Percentiles rank a stretch among this genome's conserved stretches.
Evolutionary conservation across 139 green algal species (phyloP).

Genomic region (Nannochloris sp.): DNA sequence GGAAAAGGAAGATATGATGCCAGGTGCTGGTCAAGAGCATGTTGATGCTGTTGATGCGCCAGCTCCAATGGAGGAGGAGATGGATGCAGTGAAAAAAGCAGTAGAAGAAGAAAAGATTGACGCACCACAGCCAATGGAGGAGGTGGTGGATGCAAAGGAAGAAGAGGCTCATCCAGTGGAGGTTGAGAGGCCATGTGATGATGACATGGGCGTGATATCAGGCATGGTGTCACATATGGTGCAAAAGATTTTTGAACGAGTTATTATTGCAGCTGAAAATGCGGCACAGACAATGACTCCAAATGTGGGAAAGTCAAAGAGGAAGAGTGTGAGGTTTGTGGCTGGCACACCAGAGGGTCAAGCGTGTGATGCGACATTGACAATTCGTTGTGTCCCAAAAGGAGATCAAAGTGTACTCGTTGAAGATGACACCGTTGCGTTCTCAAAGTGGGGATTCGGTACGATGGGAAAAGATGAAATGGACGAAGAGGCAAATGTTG

Average conservation of each 20-base stretch:
- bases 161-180: too few relatives aligned
- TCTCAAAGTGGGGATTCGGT: constrained; percentile 33
- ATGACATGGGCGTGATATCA: not conserved
- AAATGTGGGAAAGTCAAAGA: not conserved
- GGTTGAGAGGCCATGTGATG: too few relatives aligned
- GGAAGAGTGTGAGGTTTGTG: constrained; percentile 5
- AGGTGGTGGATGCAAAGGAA: too few relatives aligned
- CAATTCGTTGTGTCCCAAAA: not conserved
- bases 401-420: constrained; percentile 17
- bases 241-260: not conserved
- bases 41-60: too few relatives aligned
- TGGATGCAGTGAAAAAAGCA: too few relatives aligned
- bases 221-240: not conserved
- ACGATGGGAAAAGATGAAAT: not conserved
- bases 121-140: too few relatives aligned
- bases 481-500: not conserved
- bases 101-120: too few relatives aligned
- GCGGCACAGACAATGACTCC: not conserved
- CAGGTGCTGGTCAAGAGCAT: not conserved
- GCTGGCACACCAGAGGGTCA: constrained; percentile 29
- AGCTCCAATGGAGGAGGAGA: too few relatives aligned
- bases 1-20: not conserved
- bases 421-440: constrained; percentile 31
- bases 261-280: not conserved
- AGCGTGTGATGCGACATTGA: constrained; percentile 18